Conservation (phyloP, 208 protist genomes). For the Trypanosoma theileri region DNA sequence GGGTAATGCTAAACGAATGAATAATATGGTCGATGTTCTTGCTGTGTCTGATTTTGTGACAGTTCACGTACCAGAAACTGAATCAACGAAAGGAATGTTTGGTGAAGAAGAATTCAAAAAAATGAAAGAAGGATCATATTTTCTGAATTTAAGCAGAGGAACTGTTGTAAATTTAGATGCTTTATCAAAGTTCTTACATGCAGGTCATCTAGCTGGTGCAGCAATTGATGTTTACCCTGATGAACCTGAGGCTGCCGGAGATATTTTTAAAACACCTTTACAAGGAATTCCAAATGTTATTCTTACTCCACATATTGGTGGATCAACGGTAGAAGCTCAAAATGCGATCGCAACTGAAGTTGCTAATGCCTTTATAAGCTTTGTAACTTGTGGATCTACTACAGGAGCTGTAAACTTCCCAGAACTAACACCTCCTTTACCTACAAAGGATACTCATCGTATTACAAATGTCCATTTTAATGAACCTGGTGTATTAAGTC, state of each 20-base stretch:
- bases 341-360: constrained; percentile 91
- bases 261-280: constrained; percentile 60
- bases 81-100: constrained; percentile 81
- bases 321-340: constrained; percentile 93
- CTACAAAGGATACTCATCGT: constrained; percentile 41
- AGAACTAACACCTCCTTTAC: constrained; percentile 59
- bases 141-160: constrained; percentile 87
- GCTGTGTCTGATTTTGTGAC: constrained; percentile 88
- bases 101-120: constrained; percentile 51
- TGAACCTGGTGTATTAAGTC: constrained; percentile 86
- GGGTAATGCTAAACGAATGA: constrained; percentile 76
- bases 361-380: constrained; percentile 73
- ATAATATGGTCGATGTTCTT: constrained; percentile 76
- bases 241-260: constrained; percentile 72
- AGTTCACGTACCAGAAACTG: constrained; percentile 90
- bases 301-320: constrained; percentile 94
- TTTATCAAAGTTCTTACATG: constrained; percentile 63
- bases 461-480: constrained; percentile 93
- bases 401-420: constrained; percentile 93
- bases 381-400: constrained; percentile 82
- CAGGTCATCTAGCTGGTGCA: constrained; percentile 81
- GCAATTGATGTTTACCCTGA: constrained; percentile 93
- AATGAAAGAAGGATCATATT: constrained; percentile 81
- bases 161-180: constrained; percentile 85
- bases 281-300: constrained; percentile 92